Base-by-base conservation (phyloP, 2,329 filamentous ascomycete species). In the Niveomyces coronatus region DNA sequence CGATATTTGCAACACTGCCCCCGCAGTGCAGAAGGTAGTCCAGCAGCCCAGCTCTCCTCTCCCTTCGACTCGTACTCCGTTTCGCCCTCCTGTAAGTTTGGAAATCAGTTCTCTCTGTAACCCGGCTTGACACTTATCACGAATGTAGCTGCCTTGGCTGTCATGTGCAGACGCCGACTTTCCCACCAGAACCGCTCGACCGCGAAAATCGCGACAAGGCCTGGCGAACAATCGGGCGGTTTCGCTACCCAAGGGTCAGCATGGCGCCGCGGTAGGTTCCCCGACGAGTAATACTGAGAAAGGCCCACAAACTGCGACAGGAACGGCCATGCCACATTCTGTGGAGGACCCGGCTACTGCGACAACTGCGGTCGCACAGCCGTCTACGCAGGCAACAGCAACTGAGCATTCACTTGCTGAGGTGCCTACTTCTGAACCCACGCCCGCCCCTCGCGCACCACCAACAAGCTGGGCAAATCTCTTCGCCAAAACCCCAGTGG, bases 71-170 rank as follows among this genome's bases (percentile, higher is more conserved):
- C 28, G 24, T 26, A 45, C 52, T 17, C 52, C 60, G 4, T 76
- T 72, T 45, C 61, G 57, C 42, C 57, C 66, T 51, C 71, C 71
- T 18, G 73, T 76, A 61, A 65, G 71, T 64, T n/a, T n/a, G n/a
- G n/a, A n/a, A n/a, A n/a, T n/a, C n/a, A n/a, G n/a, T n/a, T n/a
- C n/a, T n/a, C n/a, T n/a, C n/a, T n/a, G n/a, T n/a, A n/a, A n/a
- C n/a, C n/a, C n/a, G n/a, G 31, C 32, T 23, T 16, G 18, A 20
- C 38, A 27, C 28, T 22, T 17, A 9, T 34, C 4, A 13, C 15
- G n/a, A n/a, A n/a, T n/a, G n/a, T 24, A 78, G 71, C 57, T 79
- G 9, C 76, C 76, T 9, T 79, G 75, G 74, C 49, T 66, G 18
- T 76, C 74, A 1, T 56, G 55, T 22, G 68, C 71, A 4, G 67